These are phyloP conservation scores for Stemphylium beticola DNA, from an alignment of 2,329 filamentous ascomycete genomes.

Conservation along the genomic window DNA sequence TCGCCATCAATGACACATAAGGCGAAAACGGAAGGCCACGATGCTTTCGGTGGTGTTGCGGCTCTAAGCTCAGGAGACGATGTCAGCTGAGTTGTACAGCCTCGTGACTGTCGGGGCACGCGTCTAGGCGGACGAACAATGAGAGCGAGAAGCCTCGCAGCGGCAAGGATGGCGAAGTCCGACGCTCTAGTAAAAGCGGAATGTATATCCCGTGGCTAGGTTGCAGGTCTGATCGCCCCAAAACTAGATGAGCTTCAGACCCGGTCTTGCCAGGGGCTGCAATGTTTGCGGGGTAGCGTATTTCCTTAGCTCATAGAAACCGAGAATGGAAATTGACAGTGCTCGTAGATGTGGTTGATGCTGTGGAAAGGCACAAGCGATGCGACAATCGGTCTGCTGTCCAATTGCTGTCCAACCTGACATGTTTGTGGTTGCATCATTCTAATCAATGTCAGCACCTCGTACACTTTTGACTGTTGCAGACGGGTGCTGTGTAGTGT, in stretches of 20 bases:
- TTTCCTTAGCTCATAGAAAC: constrained; percentile 39
- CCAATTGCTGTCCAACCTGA: not conserved
- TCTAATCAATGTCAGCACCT: not conserved
- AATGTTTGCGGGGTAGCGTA: constrained; percentile 45
- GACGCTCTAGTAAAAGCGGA: constrained; percentile 22
- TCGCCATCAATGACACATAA: constrained; percentile 22
- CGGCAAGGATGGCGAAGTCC: constrained; percentile 22
- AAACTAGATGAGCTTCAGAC: constrained; percentile 15
- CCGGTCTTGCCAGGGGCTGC: constrained; percentile 20
- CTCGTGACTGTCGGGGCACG: constrained; percentile 31
- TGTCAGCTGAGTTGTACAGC: constrained; percentile 31
- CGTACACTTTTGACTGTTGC: not conserved
- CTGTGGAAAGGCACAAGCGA: constrained; percentile 4
- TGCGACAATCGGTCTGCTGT: constrained; percentile 1
- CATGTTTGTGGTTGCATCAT: not conserved
- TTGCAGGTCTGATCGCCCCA: constrained; percentile 18
- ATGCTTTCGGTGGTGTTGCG: constrained; percentile 38
- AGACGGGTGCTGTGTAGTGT: constrained; percentile 9
- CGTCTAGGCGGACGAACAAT: constrained; percentile 20
- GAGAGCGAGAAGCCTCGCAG: constrained; percentile 27
- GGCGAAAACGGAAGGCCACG: constrained; percentile 40
- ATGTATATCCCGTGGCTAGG: constrained; percentile 5
- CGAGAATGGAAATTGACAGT: constrained; percentile 14
- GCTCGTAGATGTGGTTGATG: constrained; percentile 2
- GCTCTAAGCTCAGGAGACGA: constrained; percentile 30